phyloP scores from a whole-genome alignment of 164 flowering plant species.

The Paratinospora sagittata region DNA sequence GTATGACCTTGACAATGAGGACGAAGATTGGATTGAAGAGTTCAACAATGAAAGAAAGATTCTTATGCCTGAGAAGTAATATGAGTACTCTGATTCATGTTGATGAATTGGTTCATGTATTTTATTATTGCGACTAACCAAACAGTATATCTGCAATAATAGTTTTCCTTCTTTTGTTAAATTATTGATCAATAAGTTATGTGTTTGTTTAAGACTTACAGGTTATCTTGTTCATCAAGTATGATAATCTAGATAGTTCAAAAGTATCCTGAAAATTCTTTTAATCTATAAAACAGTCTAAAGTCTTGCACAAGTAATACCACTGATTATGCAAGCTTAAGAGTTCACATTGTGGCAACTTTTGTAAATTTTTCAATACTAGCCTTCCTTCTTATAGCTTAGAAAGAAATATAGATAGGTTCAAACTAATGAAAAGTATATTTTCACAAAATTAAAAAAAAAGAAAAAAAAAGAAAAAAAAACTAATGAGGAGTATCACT shows the following conservation, averaged over 20 bases:
- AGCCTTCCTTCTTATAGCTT: too few relatives aligned
- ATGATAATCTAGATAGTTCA: background rate
- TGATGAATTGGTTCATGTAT: too few relatives aligned
- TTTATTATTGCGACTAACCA: background rate
- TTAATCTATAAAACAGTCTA: background rate
- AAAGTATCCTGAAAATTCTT: background rate
- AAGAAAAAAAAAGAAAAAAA: too few relatives aligned
- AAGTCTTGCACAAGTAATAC: background rate
- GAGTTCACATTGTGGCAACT: background rate
- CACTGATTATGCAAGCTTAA: background rate
- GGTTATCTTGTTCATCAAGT: background rate
- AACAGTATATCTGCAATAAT: background rate
- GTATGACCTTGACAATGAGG: constrained; percentile 97
- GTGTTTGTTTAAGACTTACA: background rate
- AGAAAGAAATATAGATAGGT: too few relatives aligned
- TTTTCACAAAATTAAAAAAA: too few relatives aligned
- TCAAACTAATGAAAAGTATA: too few relatives aligned
- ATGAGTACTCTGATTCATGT: background rate
- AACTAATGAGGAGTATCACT: too few relatives aligned
- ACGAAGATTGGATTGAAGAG: constrained; percentile 91
- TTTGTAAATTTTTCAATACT: too few relatives aligned
- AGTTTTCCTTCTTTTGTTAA: background rate
- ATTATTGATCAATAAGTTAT: background rate
- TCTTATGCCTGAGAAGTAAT: constrained; percentile 71
- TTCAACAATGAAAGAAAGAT: constrained; percentile 57